A percentile compares a stretch with the other conserved stretches of the same genome.
Conservation (phyloP, 768 basidiomycete genomes). For the Fomitopsis pulvina region DNA sequence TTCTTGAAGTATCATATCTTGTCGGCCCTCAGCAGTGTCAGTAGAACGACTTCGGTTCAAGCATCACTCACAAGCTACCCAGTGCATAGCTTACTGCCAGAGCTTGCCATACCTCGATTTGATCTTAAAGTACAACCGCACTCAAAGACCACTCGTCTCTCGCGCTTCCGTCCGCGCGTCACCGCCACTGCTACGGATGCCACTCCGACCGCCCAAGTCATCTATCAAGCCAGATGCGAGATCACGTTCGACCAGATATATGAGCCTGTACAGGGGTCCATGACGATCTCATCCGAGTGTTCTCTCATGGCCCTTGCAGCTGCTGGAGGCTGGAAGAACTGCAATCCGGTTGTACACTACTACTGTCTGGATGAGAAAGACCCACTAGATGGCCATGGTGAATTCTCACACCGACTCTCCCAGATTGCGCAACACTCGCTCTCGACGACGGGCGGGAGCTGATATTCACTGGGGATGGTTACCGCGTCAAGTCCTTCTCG, state of each 20-base stretch:
- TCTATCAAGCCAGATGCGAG: constrained; percentile 33
- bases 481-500: constrained; percentile 31
- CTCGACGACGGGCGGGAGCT: constrained; percentile 17
- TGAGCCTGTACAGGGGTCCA: constrained; percentile 13
- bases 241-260: constrained; percentile 14
- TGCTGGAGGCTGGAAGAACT: constrained; percentile 29
- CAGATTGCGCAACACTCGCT: constrained; percentile 14
- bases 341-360: constrained; percentile 23
- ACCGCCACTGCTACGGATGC: constrained; percentile 9
- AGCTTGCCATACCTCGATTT: too few species aligned
- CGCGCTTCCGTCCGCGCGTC: constrained; percentile 26
- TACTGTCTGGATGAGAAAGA: constrained; percentile 16
- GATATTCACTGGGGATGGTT: constrained; percentile 28
- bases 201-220: constrained; percentile 21
- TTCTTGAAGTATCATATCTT: too few species aligned
- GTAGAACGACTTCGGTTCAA: too few species aligned
- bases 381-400: not conserved
- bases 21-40: too few species aligned
- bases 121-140: constrained; percentile 19
- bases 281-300: constrained; percentile 18
- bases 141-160: constrained; percentile 24
- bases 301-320: constrained; percentile 19
- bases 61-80: too few species aligned
- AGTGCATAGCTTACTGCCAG: too few species aligned
- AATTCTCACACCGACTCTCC: constrained; percentile 17